These are phyloP conservation scores for Fagopyrum tataricum DNA, from an alignment of 148 eudicot genomes.

Conservation along the genomic window DNA sequence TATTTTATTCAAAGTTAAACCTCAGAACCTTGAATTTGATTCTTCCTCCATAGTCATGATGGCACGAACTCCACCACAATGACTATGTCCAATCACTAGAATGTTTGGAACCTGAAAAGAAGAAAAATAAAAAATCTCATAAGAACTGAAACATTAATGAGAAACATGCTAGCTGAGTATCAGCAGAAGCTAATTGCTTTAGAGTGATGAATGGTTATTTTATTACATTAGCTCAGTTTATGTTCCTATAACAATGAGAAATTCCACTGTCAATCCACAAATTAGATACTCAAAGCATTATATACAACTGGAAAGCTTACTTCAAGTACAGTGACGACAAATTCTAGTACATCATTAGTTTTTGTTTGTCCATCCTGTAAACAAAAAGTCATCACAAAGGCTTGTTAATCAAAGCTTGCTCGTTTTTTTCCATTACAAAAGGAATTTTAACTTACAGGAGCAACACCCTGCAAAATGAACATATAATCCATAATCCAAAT, in stretches of 20 bases:
- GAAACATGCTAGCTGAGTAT: neutral
- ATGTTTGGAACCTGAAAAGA: constrained; percentile 75
- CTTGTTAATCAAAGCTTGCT: neutral
- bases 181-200: neutral
- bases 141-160: neutral
- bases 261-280: neutral
- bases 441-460: too few species aligned
- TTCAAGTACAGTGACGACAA: constrained; percentile 73
- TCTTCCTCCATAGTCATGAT: constrained; percentile 85
- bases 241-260: neutral
- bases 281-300: neutral
- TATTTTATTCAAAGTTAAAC: neutral
- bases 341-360: constrained; percentile 94
- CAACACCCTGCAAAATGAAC: too few species aligned
- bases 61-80: constrained; percentile 96
- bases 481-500: too few species aligned
- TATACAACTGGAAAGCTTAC: constrained; percentile 31
- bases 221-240: neutral
- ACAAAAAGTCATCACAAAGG: neutral
- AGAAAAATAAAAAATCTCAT: constrained; percentile 2
- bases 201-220: neutral
- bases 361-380: constrained; percentile 82
- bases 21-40: constrained; percentile 55
- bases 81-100: constrained; percentile 80
- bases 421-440: too few species aligned